Conservation (phyloP, 2,329 filamentous ascomycete genomes). For the Laburnicola sp. region DNA sequence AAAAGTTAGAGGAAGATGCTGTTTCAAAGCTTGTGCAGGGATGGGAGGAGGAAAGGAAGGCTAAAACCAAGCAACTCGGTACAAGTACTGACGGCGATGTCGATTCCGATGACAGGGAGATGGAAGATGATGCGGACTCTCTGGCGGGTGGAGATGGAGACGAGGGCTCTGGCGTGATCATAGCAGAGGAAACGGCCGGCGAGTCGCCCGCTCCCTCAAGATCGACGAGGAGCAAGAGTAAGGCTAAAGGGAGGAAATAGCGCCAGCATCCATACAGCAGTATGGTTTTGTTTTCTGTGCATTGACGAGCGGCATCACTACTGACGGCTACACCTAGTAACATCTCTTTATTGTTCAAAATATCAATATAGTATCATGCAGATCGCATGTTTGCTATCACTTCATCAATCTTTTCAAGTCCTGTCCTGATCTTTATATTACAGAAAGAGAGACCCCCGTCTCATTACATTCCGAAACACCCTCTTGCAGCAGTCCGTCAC, state of each 20-base stretch:
- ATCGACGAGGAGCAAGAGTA: slow-evolving; percentile 49
- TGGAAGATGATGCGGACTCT: slow-evolving; percentile 25
- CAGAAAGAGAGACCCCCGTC: too few relatives aligned
- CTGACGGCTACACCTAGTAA: not conserved
- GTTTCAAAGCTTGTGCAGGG: slow-evolving; percentile 39
- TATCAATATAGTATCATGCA: not conserved
- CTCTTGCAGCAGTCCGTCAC: too few relatives aligned
- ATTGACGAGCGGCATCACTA: not conserved
- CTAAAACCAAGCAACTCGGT: slow-evolving; percentile 18
- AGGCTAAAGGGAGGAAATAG: slow-evolving; percentile 46
- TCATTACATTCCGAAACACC: too few relatives aligned
- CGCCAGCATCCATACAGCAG: not conserved
- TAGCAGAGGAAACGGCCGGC: slow-evolving; percentile 23
- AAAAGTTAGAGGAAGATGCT: slow-evolving; percentile 74
- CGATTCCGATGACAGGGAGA: slow-evolving; percentile 28
- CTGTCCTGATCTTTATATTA: too few relatives aligned
- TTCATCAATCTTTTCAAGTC: too few relatives aligned
- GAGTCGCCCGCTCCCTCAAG: slow-evolving; percentile 38
- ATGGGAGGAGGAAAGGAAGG: slow-evolving; percentile 58
- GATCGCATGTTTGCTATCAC: not conserved
- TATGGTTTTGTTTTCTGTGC: not conserved
- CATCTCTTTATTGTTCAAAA: slow-evolving; percentile 1
- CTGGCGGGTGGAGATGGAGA: slow-evolving; percentile 18
- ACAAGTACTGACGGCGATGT: slow-evolving; percentile 15
- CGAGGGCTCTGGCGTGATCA: slow-evolving; percentile 25